phyloP scores from a whole-genome alignment of 2,329 filamentous ascomycete species.

The Xylaria sp. region DNA sequence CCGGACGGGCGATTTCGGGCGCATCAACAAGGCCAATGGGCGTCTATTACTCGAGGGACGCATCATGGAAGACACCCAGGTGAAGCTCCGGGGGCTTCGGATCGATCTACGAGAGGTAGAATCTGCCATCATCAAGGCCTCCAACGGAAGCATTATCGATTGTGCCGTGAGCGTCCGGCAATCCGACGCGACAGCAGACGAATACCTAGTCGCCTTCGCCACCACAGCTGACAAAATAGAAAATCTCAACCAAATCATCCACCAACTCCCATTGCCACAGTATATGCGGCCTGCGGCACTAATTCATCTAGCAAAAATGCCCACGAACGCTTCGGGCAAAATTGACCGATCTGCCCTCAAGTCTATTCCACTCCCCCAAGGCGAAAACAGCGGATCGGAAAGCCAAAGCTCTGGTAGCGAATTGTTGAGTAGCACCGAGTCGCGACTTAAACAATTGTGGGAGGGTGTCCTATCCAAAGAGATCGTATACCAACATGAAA shows the following conservation, averaged over 20 bases:
- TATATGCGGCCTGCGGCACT: conserved; percentile 50
- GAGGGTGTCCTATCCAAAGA: conserved; percentile 17
- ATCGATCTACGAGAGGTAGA: conserved; percentile 52
- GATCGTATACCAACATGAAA: conserved; percentile 6
- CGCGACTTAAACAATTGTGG: conserved; percentile 8
- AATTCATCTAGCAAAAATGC: conserved; percentile 44
- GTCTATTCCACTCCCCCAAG: neutral
- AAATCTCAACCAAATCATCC: neutral
- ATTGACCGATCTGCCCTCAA: conserved; percentile 47
- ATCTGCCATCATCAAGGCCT: conserved; percentile 8
- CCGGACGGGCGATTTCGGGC: conserved; percentile 54
- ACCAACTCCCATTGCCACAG: conserved; percentile 44
- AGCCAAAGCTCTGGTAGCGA: no score
- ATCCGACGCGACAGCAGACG: neutral
- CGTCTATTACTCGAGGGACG: conserved; percentile 53
- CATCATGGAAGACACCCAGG: conserved; percentile 51
- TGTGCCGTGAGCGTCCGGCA: conserved; percentile 12
- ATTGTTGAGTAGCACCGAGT: neutral
- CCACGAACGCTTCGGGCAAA: conserved; percentile 46
- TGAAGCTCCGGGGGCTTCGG: conserved; percentile 41
- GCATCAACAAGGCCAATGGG: conserved; percentile 47
- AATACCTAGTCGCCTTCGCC: conserved; percentile 26
- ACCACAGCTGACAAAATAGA: neutral
- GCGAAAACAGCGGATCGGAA: neutral
- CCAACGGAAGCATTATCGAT: neutral